These are phyloP conservation scores for Pyracantha coccinea DNA, from an alignment of 331 rosid species.

Conservation along the genomic window DNA sequence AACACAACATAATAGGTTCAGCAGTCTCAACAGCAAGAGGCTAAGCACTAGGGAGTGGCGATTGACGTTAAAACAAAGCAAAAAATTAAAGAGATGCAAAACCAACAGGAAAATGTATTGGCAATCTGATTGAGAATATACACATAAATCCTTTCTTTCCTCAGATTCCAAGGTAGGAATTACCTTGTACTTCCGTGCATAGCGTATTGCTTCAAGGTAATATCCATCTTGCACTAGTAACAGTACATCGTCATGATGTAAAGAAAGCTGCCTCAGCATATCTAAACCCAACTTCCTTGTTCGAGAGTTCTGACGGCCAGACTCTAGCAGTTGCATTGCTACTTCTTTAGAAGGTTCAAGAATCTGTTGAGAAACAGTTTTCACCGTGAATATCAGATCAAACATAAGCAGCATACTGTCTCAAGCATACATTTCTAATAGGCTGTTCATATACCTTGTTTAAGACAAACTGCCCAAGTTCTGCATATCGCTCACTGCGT, in stretches of 20 bases:
- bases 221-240: slow-evolving; percentile 82
- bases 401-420: slow-evolving; percentile 8
- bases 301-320: slow-evolving; percentile 65
- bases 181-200: slow-evolving; percentile 74
- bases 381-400: slow-evolving; percentile 13
- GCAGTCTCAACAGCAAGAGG: neutral
- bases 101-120: neutral
- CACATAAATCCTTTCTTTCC: neutral
- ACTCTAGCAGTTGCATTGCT: slow-evolving; percentile 87
- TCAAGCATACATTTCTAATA: slow-evolving; percentile 13
- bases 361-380: slow-evolving; percentile 44
- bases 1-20: neutral
- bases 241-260: slow-evolving; percentile 79
- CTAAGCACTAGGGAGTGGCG: neutral
- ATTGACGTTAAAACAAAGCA: neutral
- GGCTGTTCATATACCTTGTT: slow-evolving; percentile 56
- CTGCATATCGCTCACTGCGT: slow-evolving; percentile 74
- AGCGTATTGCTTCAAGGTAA: slow-evolving; percentile 87
- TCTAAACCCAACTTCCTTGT: slow-evolving; percentile 89
- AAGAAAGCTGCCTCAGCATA: slow-evolving; percentile 88
- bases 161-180: slow-evolving; percentile 11
- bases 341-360: slow-evolving; percentile 92
- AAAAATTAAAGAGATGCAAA: neutral
- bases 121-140: neutral
- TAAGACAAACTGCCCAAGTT: slow-evolving; percentile 68